Evolutionary conservation across 2,329 filamentous ascomycete species (phyloP).

Genomic region (Pestalotiopsis fici): DNA sequence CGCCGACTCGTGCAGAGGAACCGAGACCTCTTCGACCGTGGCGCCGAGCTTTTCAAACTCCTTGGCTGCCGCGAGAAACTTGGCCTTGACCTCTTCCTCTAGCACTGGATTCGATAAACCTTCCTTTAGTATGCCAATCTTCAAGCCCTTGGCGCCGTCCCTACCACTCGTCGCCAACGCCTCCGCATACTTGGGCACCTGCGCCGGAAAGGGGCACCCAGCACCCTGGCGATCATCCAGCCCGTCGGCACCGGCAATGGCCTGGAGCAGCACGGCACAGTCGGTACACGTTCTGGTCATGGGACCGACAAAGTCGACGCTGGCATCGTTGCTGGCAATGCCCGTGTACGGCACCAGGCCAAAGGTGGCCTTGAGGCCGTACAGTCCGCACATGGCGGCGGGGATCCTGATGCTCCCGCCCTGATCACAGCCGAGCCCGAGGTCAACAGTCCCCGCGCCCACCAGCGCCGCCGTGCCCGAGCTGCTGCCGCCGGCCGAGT

Average conservation of each 20-base stretch:
- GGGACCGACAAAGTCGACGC: conserved; percentile 33
- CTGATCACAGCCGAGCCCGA: conserved; percentile 35
- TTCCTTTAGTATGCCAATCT: conserved; percentile 29
- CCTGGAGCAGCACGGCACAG: conserved; percentile 30
- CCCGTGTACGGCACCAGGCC: conserved; percentile 35
- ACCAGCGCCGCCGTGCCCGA: conserved; percentile 45
- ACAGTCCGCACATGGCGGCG: conserved; percentile 30
- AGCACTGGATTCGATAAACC: conserved; percentile 24
- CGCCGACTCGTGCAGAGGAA: conserved; percentile 28
- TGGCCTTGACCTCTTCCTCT: conserved; percentile 23
- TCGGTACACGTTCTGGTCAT: conserved; percentile 29
- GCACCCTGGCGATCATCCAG: conserved; percentile 32
- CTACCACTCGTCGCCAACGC: conserved; percentile 3
- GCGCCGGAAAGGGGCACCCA: conserved; percentile 19
- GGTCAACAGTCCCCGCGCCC: conserved; percentile 29
- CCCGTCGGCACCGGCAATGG: conserved; percentile 30
- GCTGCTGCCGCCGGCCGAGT: conserved; percentile 48
- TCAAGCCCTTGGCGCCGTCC: conserved; percentile 21
- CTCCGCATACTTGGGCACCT: conserved; percentile 16
- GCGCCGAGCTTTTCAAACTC: conserved; percentile 27
- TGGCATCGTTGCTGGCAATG: conserved; percentile 30
- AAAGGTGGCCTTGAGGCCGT: conserved; percentile 33
- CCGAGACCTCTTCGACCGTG: conserved; percentile 25
- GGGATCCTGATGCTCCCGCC: conserved; percentile 36
- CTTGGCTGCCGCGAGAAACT: conserved; percentile 25